These are phyloP conservation scores for Sugiyamaella sp. DNA, from an alignment of 1,139 yeast genomes.

Conservation along the genomic window DNA sequence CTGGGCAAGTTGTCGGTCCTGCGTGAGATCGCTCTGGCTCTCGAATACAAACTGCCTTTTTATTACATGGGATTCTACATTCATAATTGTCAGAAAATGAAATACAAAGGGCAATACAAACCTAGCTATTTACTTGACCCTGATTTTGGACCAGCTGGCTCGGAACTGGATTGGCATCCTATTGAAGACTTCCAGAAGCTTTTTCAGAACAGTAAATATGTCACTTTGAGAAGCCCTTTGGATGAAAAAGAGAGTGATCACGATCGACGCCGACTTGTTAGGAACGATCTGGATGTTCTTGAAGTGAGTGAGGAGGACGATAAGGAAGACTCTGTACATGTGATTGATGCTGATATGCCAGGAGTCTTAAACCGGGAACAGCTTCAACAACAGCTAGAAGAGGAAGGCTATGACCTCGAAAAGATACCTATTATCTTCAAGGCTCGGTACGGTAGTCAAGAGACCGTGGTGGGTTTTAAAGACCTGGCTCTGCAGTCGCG, in stretches of 20 bases:
- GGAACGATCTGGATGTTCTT: neutral
- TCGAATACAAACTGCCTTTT: conserved; percentile 47
- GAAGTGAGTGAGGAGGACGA: conserved; percentile 2
- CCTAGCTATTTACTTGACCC: conserved; percentile 46
- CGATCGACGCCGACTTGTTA: too few species aligned
- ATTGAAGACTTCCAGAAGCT: conserved; percentile 22
- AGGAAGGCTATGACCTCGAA: conserved; percentile 4
- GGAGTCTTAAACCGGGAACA: conserved; percentile 5
- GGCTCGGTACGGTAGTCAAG: neutral
- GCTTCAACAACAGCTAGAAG: conserved; percentile 4
- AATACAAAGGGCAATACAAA: conserved; percentile 68
- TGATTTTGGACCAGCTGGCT: conserved; percentile 24
- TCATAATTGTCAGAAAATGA: conserved; percentile 80
- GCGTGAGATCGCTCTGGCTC: conserved; percentile 61
- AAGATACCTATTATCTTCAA: conserved; percentile 11
- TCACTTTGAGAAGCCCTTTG: neutral
- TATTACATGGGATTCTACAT: conserved; percentile 77
- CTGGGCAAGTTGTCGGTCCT: conserved; percentile 80
- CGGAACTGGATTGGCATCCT: conserved; percentile 21
- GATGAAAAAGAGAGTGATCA: conserved; percentile 12
- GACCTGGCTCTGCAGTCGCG: conserved; percentile 6
- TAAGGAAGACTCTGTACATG: neutral
- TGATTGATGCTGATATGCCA: conserved; percentile 17
- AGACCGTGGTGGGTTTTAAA: neutral
- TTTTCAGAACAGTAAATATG: conserved; percentile 22